phyloP scores from a whole-genome alignment of 768 basidiomycete species.

The Pleurotus cornucopiae region DNA sequence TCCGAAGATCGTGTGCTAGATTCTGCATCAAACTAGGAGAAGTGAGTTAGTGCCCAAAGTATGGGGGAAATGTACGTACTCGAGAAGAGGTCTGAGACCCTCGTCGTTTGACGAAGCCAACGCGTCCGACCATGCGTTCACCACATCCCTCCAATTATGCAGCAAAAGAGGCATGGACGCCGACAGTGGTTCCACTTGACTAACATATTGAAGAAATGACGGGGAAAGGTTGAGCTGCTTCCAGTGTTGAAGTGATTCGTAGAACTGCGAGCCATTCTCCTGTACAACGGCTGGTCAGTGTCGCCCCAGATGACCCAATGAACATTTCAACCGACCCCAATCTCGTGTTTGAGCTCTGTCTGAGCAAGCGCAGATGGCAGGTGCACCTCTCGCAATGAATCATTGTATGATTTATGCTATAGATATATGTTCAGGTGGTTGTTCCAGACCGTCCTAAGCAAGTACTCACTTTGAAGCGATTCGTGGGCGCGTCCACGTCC shows the following conservation, averaged over 20 bases:
- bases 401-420: slow-evolving; percentile 73
- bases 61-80: slow-evolving; percentile 45
- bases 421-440: background rate
- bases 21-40: slow-evolving; percentile 67
- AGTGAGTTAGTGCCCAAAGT: background rate
- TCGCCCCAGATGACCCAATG: slow-evolving; percentile 1
- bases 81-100: slow-evolving; percentile 66
- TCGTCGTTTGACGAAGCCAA: slow-evolving; percentile 65
- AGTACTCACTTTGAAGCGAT: slow-evolving; percentile 1
- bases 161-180: slow-evolving; percentile 78
- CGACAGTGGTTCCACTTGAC: slow-evolving; percentile 54
- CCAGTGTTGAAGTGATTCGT: slow-evolving; percentile 70
- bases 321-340: slow-evolving; percentile 37
- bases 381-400: slow-evolving; percentile 66
- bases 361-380: slow-evolving; percentile 60
- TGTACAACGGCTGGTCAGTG: slow-evolving; percentile 19
- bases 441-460: background rate
- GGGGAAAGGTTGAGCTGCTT: slow-evolving; percentile 77
- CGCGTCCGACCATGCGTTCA: slow-evolving; percentile 59
- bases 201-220: slow-evolving; percentile 67
- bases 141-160: slow-evolving; percentile 72
- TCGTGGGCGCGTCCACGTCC: slow-evolving; percentile 3
- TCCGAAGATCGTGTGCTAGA: slow-evolving; percentile 76
- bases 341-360: slow-evolving; percentile 54
- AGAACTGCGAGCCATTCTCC: slow-evolving; percentile 81